These are phyloP conservation scores for Neocallimastix lanati DNA, from an alignment of 192 early-diverging fungal species.

Conservation along the genomic window DNA sequence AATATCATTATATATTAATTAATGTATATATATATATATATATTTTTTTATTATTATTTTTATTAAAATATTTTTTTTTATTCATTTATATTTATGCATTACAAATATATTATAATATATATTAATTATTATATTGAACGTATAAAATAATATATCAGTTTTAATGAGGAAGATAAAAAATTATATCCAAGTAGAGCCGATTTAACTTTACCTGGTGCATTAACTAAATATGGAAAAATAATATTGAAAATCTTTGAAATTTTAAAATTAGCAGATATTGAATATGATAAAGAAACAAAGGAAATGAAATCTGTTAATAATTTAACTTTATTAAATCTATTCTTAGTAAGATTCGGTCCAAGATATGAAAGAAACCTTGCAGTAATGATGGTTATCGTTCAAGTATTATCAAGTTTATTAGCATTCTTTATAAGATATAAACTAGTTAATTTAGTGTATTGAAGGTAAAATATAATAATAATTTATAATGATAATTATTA, in stretches of 20 bases:
- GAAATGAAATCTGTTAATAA: slow-evolving; percentile 55
- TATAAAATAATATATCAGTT: no score
- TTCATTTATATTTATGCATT: no score
- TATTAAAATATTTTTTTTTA: no score
- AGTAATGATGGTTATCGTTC: background rate
- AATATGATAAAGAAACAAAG: slow-evolving; percentile 23
- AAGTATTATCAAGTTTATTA: background rate
- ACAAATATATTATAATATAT: no score
- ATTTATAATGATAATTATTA: no score
- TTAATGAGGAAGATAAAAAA: slow-evolving; percentile 1
- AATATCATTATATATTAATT: no score
- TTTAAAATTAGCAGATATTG: slow-evolving; percentile 28
- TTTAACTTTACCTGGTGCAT: slow-evolving; percentile 1
- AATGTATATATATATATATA: no score
- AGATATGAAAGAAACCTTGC: slow-evolving; percentile 46
- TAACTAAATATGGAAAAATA: background rate
- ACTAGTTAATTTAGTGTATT: background rate
- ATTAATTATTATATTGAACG: no score
- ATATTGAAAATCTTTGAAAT: slow-evolving; percentile 31
- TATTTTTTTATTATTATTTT: no score
- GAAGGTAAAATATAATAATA: background rate
- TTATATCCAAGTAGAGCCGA: slow-evolving; percentile 1
- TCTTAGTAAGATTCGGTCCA: slow-evolving; percentile 61
- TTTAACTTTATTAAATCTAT: slow-evolving; percentile 77
- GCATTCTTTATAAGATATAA: background rate